Base-by-base conservation (phyloP, 2,329 filamentous ascomycete species). In the Periconia sp. region DNA sequence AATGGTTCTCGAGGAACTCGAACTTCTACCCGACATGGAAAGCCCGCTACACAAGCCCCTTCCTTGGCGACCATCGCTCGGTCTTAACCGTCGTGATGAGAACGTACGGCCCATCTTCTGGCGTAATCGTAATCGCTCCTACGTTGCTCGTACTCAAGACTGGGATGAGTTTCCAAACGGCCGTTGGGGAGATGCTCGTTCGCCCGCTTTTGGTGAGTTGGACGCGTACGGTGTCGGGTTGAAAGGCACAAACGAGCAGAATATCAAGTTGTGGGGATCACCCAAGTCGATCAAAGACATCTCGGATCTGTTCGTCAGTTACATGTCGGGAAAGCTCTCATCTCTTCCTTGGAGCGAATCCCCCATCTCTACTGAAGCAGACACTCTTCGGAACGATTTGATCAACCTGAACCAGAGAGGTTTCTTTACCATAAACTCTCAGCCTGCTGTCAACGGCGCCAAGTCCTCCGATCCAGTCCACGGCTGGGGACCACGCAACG, bases 111-210 rank as follows among this genome's bases (percentile, higher is more conserved):
- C 94, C 33, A 96, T 99, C 63, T 99, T 99, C 82, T 99, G 94
- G 94, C 88, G 93, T 65, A 97, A 97, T 77, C 86, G 94, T 54
- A 94, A 96, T 76, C 92, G 94, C 70, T 96, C 92, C 3, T 99
- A 99, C 67, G 87, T 99, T 51, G 87, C 91, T 52, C 91, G 94
- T 51, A 99, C 94, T 0, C 92, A 97, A 72, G 93, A 97, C 64
- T 99, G 94, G 94, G 94, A 99, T 67, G 94, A 99, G 74, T 99
- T 97, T 66, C 94, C 94, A 52, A 99, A 99, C 80, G 94, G 94
- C 45, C 89, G 94, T 74, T 99, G 94, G 94, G 95, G 94, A 76
- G 94, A 99, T 75, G 93, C 92, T 49, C 85, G 94, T 60, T 97
- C 93, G 54, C 94, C 94, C 56, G 94, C 94, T 47, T 99, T 97